Conservation (phyloP, 257 asterid species). For the Pogostemon cablin region DNA sequence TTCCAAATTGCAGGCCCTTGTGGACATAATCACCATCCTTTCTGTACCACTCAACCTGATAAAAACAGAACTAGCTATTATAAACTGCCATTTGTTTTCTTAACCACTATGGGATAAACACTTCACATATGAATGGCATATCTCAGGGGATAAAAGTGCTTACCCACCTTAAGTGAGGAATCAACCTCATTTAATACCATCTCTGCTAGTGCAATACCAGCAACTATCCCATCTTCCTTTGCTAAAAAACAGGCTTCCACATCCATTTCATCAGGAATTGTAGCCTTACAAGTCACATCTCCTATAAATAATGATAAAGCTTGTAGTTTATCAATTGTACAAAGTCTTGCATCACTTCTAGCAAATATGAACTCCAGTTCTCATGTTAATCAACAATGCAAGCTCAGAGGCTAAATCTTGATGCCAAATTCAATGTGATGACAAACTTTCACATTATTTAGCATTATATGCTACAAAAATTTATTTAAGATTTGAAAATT, state of each 20-base stretch:
- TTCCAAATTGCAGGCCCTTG: slow-evolving; percentile 92
- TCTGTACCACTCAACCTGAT: slow-evolving; percentile 78
- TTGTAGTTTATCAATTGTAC: not conserved
- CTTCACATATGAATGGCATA: not conserved
- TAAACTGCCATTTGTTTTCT: slow-evolving; percentile 1
- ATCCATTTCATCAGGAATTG: slow-evolving; percentile 84
- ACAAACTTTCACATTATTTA: not conserved
- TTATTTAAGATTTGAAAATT: not conserved
- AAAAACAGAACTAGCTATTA: slow-evolving; percentile 27
- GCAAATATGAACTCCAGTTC: not conserved
- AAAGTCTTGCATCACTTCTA: slow-evolving; percentile 6
- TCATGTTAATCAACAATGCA: not conserved
- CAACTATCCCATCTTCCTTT: slow-evolving; percentile 90
- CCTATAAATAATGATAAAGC: slow-evolving; percentile 47
- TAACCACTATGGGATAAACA: slow-evolving; percentile 10
- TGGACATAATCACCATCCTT: slow-evolving; percentile 82
- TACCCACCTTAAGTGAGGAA: slow-evolving; percentile 74
- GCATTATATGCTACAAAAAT: slow-evolving; percentile 27
- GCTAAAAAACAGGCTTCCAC: slow-evolving; percentile 91
- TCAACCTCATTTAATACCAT: slow-evolving; percentile 88
- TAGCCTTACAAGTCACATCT: slow-evolving; percentile 95
- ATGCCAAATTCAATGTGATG: not conserved
- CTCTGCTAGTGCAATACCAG: slow-evolving; percentile 92
- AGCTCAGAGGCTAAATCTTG: not conserved
- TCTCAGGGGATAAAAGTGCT: slow-evolving; percentile 3